phyloP scores from a whole-genome alignment of 352 stramenopile species.

The Phytophthora vignae region DNA sequence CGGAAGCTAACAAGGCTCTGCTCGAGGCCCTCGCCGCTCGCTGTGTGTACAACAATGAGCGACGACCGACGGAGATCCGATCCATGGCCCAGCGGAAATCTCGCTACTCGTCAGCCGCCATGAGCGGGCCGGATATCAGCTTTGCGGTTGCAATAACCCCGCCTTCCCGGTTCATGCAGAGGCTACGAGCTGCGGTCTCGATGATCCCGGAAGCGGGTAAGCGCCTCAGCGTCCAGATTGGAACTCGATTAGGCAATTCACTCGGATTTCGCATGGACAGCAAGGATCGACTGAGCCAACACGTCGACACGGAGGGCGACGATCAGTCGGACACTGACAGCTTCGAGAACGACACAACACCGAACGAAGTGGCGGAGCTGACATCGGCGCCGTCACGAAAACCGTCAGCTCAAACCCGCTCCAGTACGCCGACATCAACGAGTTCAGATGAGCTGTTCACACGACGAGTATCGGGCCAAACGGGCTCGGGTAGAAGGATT shows the following conservation, averaged over 20 bases:
- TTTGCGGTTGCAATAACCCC: not conserved
- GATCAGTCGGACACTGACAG: conserved; percentile 36
- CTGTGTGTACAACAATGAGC: conserved; percentile 40
- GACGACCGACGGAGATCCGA: conserved; percentile 10
- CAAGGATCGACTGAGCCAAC: conserved; percentile 21
- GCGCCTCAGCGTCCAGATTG: conserved; percentile 35
- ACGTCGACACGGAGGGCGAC: conserved; percentile 18
- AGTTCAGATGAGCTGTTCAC: conserved; percentile 6
- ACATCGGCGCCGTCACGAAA: conserved; percentile 14
- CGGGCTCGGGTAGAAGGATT: not conserved
- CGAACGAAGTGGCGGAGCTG: conserved; percentile 16
- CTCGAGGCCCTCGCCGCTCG: conserved; percentile 35
- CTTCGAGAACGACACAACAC: conserved; percentile 23
- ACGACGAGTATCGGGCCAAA: conserved; percentile 11
- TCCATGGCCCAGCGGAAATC: conserved; percentile 39
- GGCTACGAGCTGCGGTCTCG: conserved; percentile 13
- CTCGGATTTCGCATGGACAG: conserved; percentile 30
- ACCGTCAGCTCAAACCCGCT: conserved; percentile 11
- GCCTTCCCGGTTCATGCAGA: conserved; percentile 27
- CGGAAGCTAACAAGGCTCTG: conserved; percentile 22
- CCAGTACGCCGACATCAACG: conserved; percentile 1
- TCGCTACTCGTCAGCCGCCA: conserved; percentile 30
- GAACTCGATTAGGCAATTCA: conserved; percentile 17
- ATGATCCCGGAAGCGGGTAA: conserved; percentile 34
- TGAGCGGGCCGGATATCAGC: conserved; percentile 25